phyloP scores from a whole-genome alignment of 768 basidiomycete genomes.

The Pisolithus sp. region DNA sequence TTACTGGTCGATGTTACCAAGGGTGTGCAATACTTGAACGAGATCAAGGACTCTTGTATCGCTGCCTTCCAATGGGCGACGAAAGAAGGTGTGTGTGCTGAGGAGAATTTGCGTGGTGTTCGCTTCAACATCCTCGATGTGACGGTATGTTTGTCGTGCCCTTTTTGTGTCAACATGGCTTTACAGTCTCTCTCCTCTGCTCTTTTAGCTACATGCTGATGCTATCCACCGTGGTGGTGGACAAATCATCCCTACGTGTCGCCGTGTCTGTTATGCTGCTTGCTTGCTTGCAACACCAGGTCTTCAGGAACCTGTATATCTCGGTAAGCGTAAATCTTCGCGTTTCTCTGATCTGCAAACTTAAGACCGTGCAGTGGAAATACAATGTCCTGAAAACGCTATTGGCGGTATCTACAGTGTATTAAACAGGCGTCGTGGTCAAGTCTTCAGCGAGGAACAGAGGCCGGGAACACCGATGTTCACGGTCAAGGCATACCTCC shows the following conservation, averaged over 20 bases:
- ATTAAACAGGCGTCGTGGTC: slow-evolving; percentile 95
- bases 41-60: slow-evolving; percentile 99
- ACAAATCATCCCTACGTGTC: slow-evolving; percentile 94
- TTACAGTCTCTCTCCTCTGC: neutral
- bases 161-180: neutral
- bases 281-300: slow-evolving; percentile 85
- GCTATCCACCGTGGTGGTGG: slow-evolving; percentile 99
- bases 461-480: slow-evolving; percentile 97
- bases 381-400: slow-evolving; percentile 95
- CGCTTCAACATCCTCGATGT: slow-evolving; percentile 96
- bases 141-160: slow-evolving; percentile 49
- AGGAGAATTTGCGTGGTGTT: slow-evolving; percentile 99
- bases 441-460: slow-evolving; percentile 98
- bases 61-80: slow-evolving; percentile 99
- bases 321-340: slow-evolving; percentile 43
- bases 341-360: neutral
- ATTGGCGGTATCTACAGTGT: slow-evolving; percentile 96
- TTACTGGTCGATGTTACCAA: slow-evolving; percentile 97
- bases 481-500: slow-evolving; percentile 96
- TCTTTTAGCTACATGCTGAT: slow-evolving; percentile 82
- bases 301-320: slow-evolving; percentile 96
- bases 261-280: slow-evolving; percentile 94
- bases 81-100: slow-evolving; percentile 93
- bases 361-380: slow-evolving; percentile 62
- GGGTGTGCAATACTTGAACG: slow-evolving; percentile 98